Evolutionary conservation across 192 early-diverging fungal species (phyloP), one percentile per base, ranked within the genome.

Genomic region (Diversispora epigaea): DNA sequence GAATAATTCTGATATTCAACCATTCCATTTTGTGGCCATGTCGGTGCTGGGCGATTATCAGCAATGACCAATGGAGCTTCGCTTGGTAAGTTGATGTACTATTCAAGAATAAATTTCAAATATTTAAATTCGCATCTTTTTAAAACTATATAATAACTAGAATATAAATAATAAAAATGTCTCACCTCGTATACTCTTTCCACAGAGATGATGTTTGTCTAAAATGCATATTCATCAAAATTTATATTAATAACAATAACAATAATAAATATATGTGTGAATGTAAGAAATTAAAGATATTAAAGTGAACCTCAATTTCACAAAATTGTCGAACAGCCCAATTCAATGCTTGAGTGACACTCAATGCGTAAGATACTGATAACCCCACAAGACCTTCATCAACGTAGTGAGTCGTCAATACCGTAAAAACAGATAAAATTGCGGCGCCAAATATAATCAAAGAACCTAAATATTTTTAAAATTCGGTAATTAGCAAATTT

Each of bases 251-350:
- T 21, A n/a, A 15, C 65, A 32, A 62, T 11, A 45, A 41, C 44
- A n/a, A 15, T 65, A 32, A 62, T 11, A 45, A 17, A 44, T 40
- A 86, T 81, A 75, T 86, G 25, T 32, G 2, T 32, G 25, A 32
- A 32, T 32, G 25, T 32, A 32, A 32, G 2, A 32, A 32, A 32
- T 32, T 32, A 32, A 32, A 32, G 25, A 32, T 32, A 32, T 32
- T 32, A 32, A 32, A 86, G 61, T 86, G 83, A 40, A 86, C 88
- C 77, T 95, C 94, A 58, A 96, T 91, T 77, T 96, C 93, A 56
- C 92, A 93, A 64, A 89, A 93, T 68, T 91, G 89, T 15, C 95
- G 87, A 10, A 97, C 89, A 80, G 92, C 88, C 95, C 92, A 95
- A 78, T 93, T 93, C 45, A 97, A 76, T 44, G 92, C 89, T 76